These are phyloP conservation scores for Daldinia sp. DNA, from an alignment of 2,329 filamentous ascomycete species.

Conservation along the genomic window DNA sequence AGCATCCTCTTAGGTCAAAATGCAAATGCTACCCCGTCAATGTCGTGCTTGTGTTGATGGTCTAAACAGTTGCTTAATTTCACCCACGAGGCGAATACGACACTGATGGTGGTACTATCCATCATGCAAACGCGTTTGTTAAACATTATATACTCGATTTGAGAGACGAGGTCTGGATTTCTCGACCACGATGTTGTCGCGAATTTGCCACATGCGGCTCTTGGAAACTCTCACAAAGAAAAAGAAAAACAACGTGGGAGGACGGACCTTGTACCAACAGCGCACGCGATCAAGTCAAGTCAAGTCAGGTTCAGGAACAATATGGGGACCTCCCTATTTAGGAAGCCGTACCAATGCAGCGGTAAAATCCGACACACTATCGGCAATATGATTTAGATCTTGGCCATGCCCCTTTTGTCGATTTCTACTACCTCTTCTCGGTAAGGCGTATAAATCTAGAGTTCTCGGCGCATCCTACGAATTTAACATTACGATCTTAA, in stretches of 20 bases:
- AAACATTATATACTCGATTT: constrained; percentile 1
- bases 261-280: not conserved
- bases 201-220: constrained; percentile 31
- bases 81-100: constrained; percentile 16
- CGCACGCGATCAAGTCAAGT: constrained; percentile 3
- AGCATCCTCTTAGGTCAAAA: constrained; percentile 20
- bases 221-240: constrained; percentile 14
- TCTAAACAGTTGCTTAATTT: constrained; percentile 15
- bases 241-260: not conserved
- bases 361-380: constrained; percentile 12
- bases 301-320: not conserved
- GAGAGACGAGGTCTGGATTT: not conserved
- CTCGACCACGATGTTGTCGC: not conserved
- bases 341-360: constrained; percentile 20
- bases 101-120: constrained; percentile 1
- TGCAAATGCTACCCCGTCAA: constrained; percentile 31
- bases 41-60: constrained; percentile 32
- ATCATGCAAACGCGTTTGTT: constrained; percentile 9
- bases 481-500: constrained; percentile 10
- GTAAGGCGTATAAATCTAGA: constrained; percentile 18
- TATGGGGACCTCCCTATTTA: constrained; percentile 24
- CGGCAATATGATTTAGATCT: constrained; percentile 30
- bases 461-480: constrained; percentile 23
- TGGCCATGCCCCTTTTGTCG: constrained; percentile 4
- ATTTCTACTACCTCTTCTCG: constrained; percentile 6